Conservation (phyloP, 2,329 filamentous ascomycete genomes). For the Calonectria multiphialidica region DNA sequence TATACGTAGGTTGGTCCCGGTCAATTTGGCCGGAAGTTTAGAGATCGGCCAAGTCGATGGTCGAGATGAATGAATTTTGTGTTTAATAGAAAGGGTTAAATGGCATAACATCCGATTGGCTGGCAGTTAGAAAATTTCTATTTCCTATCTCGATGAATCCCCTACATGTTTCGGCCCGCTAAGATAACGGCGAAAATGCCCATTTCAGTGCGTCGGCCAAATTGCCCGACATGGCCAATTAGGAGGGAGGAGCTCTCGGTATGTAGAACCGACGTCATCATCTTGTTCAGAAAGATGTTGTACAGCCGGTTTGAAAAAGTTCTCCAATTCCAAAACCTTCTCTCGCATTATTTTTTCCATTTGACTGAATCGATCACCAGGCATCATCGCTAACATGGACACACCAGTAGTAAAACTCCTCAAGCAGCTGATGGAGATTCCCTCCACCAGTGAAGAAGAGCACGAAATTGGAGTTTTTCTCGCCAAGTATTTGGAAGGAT, state of each 20-base stretch:
- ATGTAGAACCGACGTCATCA: not conserved
- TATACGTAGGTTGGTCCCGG: not conserved
- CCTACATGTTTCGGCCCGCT: not conserved
- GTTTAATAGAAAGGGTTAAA: not conserved
- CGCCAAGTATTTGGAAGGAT: slow-evolving; percentile 67
- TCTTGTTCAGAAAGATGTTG: not conserved
- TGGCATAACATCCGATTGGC: not conserved
- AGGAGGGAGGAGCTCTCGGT: not conserved
- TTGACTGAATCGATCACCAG: too few species aligned
- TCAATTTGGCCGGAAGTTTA: not conserved
- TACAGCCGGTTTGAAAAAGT: not conserved
- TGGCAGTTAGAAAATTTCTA: not conserved
- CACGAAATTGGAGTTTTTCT: slow-evolving; percentile 74
- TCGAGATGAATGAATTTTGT: not conserved
- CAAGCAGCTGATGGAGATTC: slow-evolving; percentile 31
- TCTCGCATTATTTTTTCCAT: not conserved
- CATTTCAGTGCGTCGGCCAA: not conserved
- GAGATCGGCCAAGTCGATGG: not conserved
- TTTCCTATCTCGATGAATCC: not conserved
- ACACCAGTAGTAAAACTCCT: slow-evolving; percentile 30
- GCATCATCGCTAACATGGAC: not conserved
- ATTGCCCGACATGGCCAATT: not conserved
- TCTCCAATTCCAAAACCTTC: not conserved
- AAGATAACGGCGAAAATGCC: not conserved
- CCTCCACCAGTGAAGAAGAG: slow-evolving; percentile 56